Percentiles rank a stretch among this genome's conserved stretches.
These are phyloP conservation scores for Metschnikowia vanudenii DNA, from an alignment of 805 yeast species.

Conservation along the genomic window DNA sequence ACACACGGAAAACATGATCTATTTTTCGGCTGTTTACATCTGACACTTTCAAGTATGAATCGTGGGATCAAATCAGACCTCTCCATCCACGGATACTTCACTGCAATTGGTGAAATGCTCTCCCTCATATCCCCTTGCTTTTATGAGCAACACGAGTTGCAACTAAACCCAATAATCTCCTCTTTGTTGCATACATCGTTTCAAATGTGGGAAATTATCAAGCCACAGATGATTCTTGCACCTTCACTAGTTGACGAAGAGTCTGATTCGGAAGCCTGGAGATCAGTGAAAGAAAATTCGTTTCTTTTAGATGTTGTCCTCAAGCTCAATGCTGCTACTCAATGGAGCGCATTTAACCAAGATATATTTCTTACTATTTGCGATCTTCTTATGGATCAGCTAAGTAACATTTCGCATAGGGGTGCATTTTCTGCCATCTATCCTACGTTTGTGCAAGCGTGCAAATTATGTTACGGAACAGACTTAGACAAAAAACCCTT, in stretches of 20 bases:
- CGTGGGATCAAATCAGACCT: slow-evolving; percentile 25
- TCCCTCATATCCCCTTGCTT: neutral
- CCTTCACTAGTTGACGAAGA: slow-evolving; percentile 44
- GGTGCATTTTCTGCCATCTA: slow-evolving; percentile 91
- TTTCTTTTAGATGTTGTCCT: slow-evolving; percentile 49
- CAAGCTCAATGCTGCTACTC: slow-evolving; percentile 11
- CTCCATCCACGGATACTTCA: slow-evolving; percentile 68
- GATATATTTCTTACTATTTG: slow-evolving; percentile 42
- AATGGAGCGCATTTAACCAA: slow-evolving; percentile 21
- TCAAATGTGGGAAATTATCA: slow-evolving; percentile 45
- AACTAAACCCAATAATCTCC: slow-evolving; percentile 5
- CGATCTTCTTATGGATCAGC: slow-evolving; percentile 57
- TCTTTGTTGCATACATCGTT: slow-evolving; percentile 22
- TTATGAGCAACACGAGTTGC: slow-evolving; percentile 1
- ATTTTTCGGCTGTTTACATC: slow-evolving; percentile 10
- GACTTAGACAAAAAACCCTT: slow-evolving; percentile 41
- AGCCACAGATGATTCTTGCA: slow-evolving; percentile 52
- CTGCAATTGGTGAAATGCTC: slow-evolving; percentile 33
- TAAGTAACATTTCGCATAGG: slow-evolving; percentile 75
- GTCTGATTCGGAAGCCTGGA: slow-evolving; percentile 10
- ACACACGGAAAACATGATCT: slow-evolving; percentile 1
- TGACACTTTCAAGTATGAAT: slow-evolving; percentile 5
- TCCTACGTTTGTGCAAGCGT: slow-evolving; percentile 72
- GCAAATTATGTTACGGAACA: slow-evolving; percentile 49
- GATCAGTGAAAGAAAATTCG: slow-evolving; percentile 55